Conservation (phyloP, 2,329 filamentous ascomycete genomes). For the Coleophoma cylindrospora region DNA sequence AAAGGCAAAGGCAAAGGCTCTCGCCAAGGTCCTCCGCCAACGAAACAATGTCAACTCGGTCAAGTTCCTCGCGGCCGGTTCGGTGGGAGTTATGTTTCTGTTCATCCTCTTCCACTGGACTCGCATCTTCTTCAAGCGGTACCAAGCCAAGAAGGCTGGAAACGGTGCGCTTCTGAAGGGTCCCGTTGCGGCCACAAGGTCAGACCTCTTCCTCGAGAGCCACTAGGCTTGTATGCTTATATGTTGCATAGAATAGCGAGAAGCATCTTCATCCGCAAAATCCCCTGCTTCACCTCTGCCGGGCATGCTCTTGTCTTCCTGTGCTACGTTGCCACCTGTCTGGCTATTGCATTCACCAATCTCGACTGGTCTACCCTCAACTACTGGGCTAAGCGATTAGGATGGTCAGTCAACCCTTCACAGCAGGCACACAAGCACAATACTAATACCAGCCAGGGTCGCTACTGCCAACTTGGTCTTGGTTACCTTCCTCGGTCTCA, state of each 20-base stretch:
- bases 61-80: constrained; percentile 7
- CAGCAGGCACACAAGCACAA: constrained; percentile 16
- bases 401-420: constrained; percentile 16
- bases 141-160: background rate
- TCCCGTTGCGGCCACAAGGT: background rate
- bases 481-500: constrained; percentile 48
- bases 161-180: background rate
- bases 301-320: constrained; percentile 32
- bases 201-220: background rate
- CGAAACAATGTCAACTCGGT: constrained; percentile 8
- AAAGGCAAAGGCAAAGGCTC: background rate
- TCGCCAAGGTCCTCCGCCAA: constrained; percentile 4
- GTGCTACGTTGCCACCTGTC: constrained; percentile 29
- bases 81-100: constrained; percentile 6
- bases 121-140: constrained; percentile 2
- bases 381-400: constrained; percentile 12
- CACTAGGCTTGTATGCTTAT: background rate
- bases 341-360: constrained; percentile 29
- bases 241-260: background rate
- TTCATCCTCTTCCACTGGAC: constrained; percentile 9
- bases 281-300: constrained; percentile 26
- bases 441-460: constrained; percentile 33
- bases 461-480: constrained; percentile 42
- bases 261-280: background rate
- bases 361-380: constrained; percentile 13